phyloP scores from a whole-genome alignment of 129 eudicot genomes.

The Pittosporum tobira region DNA sequence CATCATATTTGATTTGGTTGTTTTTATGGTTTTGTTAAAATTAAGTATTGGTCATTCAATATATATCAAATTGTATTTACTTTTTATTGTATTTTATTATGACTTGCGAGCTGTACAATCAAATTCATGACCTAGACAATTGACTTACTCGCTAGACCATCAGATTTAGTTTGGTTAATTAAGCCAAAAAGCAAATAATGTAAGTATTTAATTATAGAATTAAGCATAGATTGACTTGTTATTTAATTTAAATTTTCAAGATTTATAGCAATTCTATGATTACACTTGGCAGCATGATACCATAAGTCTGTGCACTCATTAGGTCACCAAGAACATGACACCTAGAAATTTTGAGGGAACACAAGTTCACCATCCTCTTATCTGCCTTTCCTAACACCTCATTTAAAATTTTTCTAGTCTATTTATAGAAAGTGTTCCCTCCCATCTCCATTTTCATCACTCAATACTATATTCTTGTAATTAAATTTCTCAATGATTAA shows the following conservation, averaged over 20 bases:
- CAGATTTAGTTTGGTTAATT: too few relatives aligned
- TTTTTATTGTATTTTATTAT: too few relatives aligned
- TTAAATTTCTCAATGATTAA: conserved; percentile 36
- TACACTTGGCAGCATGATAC: conserved; percentile 17
- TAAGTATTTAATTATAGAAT: too few relatives aligned
- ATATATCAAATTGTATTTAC: too few relatives aligned
- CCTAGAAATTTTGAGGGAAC: not conserved
- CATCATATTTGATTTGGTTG: too few relatives aligned
- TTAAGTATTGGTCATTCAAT: too few relatives aligned
- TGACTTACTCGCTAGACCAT: too few relatives aligned
- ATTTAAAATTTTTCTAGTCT: not conserved
- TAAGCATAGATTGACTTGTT: not conserved
- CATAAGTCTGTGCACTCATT: conserved; percentile 16
- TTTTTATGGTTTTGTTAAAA: too few relatives aligned
- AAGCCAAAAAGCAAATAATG: too few relatives aligned
- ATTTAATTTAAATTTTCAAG: not conserved
- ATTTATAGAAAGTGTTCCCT: not conserved
- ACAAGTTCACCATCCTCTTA: conserved; percentile 32
- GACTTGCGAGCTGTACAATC: too few relatives aligned
- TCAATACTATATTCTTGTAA: too few relatives aligned
- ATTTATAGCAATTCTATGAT: not conserved
- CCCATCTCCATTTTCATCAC: not conserved
- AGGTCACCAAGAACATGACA: conserved; percentile 39
- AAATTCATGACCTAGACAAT: too few relatives aligned
- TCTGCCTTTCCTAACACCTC: conserved; percentile 34